Percentiles rank a stretch among this genome's conserved stretches.
phyloP scores from a whole-genome alignment of 169 alveolate species.

The Babesia sp. region DNA sequence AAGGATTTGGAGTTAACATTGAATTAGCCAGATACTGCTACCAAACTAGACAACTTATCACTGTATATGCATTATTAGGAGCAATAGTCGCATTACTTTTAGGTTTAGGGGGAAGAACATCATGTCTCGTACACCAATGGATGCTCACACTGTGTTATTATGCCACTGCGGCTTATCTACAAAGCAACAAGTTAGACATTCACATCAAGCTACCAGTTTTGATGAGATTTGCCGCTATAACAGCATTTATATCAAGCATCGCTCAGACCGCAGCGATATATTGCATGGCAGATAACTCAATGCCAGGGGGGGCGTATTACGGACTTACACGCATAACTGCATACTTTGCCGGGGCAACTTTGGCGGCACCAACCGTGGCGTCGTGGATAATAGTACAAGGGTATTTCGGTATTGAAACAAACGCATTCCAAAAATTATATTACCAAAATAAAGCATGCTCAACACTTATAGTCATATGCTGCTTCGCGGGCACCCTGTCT shows the following conservation, averaged over 20 bases:
- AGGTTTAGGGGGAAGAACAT: conserved; percentile 16
- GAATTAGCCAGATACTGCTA: conserved; percentile 5
- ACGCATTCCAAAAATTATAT: background rate
- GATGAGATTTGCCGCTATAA: conserved; percentile 12
- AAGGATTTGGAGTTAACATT: conserved; percentile 1
- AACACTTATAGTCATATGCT: background rate
- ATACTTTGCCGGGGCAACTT: conserved; percentile 20
- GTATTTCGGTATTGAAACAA: background rate
- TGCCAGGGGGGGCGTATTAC: conserved; percentile 11
- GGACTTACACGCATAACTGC: background rate
- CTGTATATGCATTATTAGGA: conserved; percentile 15
- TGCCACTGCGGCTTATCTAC: conserved; percentile 6
- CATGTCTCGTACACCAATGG: conserved; percentile 11
- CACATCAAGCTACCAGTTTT: conserved; percentile 8
- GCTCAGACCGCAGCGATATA: conserved; percentile 26
- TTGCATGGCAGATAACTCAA: conserved; percentile 25
- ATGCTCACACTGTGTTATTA: conserved; percentile 6
- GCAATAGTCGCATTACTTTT: background rate
- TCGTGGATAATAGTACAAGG: conserved; percentile 6
- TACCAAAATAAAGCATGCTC: background rate
- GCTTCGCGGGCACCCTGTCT: conserved; percentile 7
- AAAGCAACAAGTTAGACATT: background rate
- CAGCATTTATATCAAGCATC: conserved; percentile 21
- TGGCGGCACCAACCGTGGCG: conserved; percentile 10
- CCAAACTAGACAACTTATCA: conserved; percentile 29